phyloP scores from a whole-genome alignment of 2,329 filamentous ascomycete species.

The Leptodontidium sp. region DNA sequence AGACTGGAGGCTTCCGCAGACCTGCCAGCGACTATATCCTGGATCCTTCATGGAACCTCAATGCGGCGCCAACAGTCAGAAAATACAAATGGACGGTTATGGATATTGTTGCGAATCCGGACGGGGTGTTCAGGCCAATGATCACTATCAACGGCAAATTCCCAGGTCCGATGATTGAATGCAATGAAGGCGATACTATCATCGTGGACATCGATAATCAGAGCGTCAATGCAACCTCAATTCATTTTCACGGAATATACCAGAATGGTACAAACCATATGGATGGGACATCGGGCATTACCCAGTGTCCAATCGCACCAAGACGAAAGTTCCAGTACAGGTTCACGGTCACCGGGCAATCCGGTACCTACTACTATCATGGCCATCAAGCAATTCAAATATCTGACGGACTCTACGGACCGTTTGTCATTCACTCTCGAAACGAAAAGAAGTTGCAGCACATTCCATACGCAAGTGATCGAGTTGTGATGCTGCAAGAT shows the following conservation, averaged over 20 bases:
- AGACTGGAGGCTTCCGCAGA: slow-evolving; percentile 42
- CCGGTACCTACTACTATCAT: slow-evolving; percentile 67
- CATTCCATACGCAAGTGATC: slow-evolving; percentile 63
- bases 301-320: slow-evolving; percentile 71
- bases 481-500: slow-evolving; percentile 74
- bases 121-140: slow-evolving; percentile 64
- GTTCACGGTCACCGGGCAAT: slow-evolving; percentile 66
- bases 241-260: slow-evolving; percentile 83
- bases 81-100: slow-evolving; percentile 68
- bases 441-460: slow-evolving; percentile 60
- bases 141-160: slow-evolving; percentile 79
- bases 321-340: slow-evolving; percentile 70
- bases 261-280: slow-evolving; percentile 79
- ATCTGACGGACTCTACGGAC: slow-evolving; percentile 73
- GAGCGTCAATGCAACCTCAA: slow-evolving; percentile 66
- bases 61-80: slow-evolving; percentile 57
- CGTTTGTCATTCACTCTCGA: slow-evolving; percentile 70
- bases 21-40: slow-evolving; percentile 63
- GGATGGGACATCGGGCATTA: slow-evolving; percentile 72
- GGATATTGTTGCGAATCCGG: slow-evolving; percentile 66
- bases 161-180: slow-evolving; percentile 76
- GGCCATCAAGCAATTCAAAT: slow-evolving; percentile 71
- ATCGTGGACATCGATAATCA: slow-evolving; percentile 74
- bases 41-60: slow-evolving; percentile 62
- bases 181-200: slow-evolving; percentile 76